Evolutionary conservation across 345 rosid genomes (phyloP).

Genomic region (Acer campestre): DNA sequence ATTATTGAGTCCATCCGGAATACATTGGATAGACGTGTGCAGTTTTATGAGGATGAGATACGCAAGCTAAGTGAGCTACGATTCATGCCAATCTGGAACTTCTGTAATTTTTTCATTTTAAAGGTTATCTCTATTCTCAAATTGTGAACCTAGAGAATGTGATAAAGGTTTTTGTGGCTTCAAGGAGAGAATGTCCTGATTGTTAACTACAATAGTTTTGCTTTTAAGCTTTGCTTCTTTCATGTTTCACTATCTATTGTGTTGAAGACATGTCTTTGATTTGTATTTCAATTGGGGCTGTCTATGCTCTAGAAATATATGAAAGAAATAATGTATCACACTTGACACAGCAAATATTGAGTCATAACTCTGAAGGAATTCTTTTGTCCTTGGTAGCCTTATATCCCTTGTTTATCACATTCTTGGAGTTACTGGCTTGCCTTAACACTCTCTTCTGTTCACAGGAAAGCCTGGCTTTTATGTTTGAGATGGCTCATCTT

Average conservation of each 20-base stretch:
- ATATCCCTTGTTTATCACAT: constrained; percentile 19
- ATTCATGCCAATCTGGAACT: constrained; percentile 94
- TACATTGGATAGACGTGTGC: constrained; percentile 87
- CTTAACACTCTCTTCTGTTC: constrained; percentile 24
- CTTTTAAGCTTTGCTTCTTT: not conserved
- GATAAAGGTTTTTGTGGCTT: constrained; percentile 16
- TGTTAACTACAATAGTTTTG: not conserved
- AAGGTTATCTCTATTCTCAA: constrained; percentile 65
- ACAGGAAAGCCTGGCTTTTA: constrained; percentile 99
- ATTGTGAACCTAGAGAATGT: constrained; percentile 21
- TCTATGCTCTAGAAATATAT: constrained; percentile 4
- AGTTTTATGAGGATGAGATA: constrained; percentile 95
- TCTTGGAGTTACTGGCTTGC: constrained; percentile 15
- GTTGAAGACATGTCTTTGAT: constrained; percentile 18
- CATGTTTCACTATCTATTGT: constrained; percentile 6
- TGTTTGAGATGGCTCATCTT: constrained; percentile 97
- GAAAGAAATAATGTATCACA: constrained; percentile 11
- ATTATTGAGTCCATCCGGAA: constrained; percentile 80
- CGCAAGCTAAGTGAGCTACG: constrained; percentile 94
- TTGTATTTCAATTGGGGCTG: not conserved
- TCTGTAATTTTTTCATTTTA: constrained; percentile 92
- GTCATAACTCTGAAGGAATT: constrained; percentile 14
- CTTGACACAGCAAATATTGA: not conserved
- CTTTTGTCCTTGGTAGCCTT: constrained; percentile 16
- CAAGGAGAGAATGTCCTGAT: constrained; percentile 15